These are phyloP conservation scores for Amniculicola lignicola DNA, from an alignment of 495 filamentous ascomycete genomes.

Conservation along the genomic window DNA sequence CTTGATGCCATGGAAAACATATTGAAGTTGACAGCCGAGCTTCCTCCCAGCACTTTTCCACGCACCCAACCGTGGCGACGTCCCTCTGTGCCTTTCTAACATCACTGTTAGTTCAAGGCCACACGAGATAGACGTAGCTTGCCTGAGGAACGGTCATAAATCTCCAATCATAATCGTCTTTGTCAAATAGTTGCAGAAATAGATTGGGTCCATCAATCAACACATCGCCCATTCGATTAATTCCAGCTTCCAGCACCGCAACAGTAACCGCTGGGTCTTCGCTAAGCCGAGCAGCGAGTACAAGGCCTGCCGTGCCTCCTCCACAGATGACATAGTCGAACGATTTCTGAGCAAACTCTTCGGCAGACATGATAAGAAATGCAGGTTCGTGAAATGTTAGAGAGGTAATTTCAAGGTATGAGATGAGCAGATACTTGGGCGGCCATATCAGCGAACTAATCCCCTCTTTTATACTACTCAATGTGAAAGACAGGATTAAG, in stretches of 20 bases:
- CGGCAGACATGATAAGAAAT: conserved; percentile 15
- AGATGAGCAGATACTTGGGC: no score
- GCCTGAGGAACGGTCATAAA: conserved; percentile 51
- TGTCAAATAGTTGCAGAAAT: conserved; percentile 37
- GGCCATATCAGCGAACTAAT: no score
- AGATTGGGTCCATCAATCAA: conserved; percentile 46
- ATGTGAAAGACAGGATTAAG: no score
- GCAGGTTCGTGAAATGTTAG: no score
- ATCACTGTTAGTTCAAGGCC: conserved; percentile 1
- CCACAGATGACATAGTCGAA: conserved; percentile 37
- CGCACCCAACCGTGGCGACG: conserved; percentile 40
- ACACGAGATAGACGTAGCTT: conserved; percentile 10
- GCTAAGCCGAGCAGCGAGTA: conserved; percentile 35
- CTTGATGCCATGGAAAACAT: conserved; percentile 47
- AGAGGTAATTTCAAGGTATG: no score
- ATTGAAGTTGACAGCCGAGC: conserved; percentile 54
- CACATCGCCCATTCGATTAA: conserved; percentile 42
- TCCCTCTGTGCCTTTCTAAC: conserved; percentile 15
- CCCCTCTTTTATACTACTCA: no score
- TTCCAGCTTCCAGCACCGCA: conserved; percentile 51
- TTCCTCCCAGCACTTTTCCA: conserved; percentile 58
- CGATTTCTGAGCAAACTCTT: conserved; percentile 24
- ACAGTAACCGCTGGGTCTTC: conserved; percentile 43
- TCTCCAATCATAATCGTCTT: conserved; percentile 56
- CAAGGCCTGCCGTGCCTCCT: conserved; percentile 39